Percentiles rank a stretch among this genome's conserved stretches.
Conservation (phyloP, 331 rosid genomes). For the Saraca asoca region DNA sequence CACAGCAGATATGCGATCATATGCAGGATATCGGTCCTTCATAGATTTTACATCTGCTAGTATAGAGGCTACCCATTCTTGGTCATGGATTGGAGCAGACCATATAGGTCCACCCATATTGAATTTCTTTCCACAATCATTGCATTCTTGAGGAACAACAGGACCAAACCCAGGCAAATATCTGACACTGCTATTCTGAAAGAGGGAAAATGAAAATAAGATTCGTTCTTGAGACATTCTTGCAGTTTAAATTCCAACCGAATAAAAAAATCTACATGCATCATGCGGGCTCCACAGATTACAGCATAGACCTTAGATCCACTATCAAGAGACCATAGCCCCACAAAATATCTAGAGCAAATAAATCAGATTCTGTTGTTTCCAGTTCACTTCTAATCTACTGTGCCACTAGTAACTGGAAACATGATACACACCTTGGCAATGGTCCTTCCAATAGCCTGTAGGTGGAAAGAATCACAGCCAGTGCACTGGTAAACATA, state of each 20-base stretch:
- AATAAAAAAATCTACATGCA: slow-evolving; percentile 8
- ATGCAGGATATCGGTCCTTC: slow-evolving; percentile 84
- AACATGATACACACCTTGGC: slow-evolving; percentile 64
- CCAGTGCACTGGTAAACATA: slow-evolving; percentile 97
- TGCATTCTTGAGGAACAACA: slow-evolving; percentile 83
- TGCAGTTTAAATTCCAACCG: slow-evolving; percentile 7
- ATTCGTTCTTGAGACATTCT: slow-evolving; percentile 11
- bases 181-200: slow-evolving; percentile 81
- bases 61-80: slow-evolving; percentile 88
- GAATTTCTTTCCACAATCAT: slow-evolving; percentile 89
- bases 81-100: slow-evolving; percentile 97
- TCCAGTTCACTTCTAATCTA: not conserved
- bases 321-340: not conserved
- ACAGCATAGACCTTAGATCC: not conserved
- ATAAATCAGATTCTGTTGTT: not conserved
- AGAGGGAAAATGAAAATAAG: slow-evolving; percentile 23
- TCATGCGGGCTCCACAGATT: not conserved
- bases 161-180: slow-evolving; percentile 95
- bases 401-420: slow-evolving; percentile 8
- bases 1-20: slow-evolving; percentile 82
- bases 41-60: slow-evolving; percentile 69
- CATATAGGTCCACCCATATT: slow-evolving; percentile 99
- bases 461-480: slow-evolving; percentile 98
- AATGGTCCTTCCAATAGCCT: slow-evolving; percentile 77
- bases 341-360: not conserved